Evolutionary conservation across 2,329 filamentous ascomycete genomes (phyloP).

Genomic region (Talaromyces pinophilus): DNA sequence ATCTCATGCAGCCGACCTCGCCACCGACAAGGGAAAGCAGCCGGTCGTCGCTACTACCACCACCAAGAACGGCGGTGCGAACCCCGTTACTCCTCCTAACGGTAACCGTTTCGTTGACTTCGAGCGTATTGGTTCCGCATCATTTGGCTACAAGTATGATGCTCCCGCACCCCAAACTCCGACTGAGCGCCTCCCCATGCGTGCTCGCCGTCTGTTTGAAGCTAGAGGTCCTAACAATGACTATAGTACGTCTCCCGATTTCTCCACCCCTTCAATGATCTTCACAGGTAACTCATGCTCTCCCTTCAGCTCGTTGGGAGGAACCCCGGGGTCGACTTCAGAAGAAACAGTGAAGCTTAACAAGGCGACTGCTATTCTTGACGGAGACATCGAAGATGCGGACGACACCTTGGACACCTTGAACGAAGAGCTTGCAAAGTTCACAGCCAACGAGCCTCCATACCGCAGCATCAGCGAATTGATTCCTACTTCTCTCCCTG

Average conservation of each 20-base stretch:
- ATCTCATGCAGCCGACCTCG: background rate
- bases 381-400: constrained; percentile 11
- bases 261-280: constrained; percentile 15
- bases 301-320: constrained; percentile 21
- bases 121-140: constrained; percentile 16
- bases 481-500: constrained; percentile 19
- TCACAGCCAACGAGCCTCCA: constrained; percentile 4
- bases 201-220: constrained; percentile 21
- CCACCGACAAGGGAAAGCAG: background rate
- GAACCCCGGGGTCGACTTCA: constrained; percentile 15
- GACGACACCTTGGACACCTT: constrained; percentile 15
- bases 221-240: constrained; percentile 19
- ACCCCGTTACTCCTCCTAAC: constrained; percentile 11
- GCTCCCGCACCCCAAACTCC: constrained; percentile 18
- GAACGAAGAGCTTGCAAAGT: constrained; percentile 5
- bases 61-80: constrained; percentile 7
- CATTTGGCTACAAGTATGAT: constrained; percentile 21
- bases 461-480: constrained; percentile 22
- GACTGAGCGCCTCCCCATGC: constrained; percentile 9
- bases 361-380: background rate
- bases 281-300: constrained; percentile 16
- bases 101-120: constrained; percentile 9
- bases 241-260: constrained; percentile 22
- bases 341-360: constrained; percentile 6
- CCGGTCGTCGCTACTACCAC: constrained; percentile 14